Base-by-base conservation (phyloP, 139 green algal species). In the Desmodesmus armatus region DNA sequence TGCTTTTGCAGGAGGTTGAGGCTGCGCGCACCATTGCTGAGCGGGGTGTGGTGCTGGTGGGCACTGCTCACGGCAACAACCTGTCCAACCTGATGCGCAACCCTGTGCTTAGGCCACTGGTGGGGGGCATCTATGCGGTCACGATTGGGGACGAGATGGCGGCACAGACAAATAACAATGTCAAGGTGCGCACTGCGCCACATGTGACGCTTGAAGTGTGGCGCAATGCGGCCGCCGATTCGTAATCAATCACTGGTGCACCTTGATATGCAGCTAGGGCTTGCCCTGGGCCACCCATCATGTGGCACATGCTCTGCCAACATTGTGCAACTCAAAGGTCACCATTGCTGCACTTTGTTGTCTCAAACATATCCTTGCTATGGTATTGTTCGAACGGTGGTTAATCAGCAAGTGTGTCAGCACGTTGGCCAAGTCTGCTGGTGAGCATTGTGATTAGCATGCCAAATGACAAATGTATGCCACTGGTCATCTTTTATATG, bases 11-110 rank as follows among this genome's bases (percentile, higher is more conserved):
- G 88, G 88, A 91, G 80, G 88, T 85, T 2, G 27, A 17, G 2
- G 96, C 96, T 31, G 98, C 94, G 75, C 89, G 94, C 76, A 99
- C 92, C 67, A 99, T 99, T 83, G 90, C 94, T 5, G 93, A 98
- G 90, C 92, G 97, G 6, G 97, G 97, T 0, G 97, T 99, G 53
- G 86, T 83, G 88, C 91, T 99, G 35, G 91, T 99, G 15, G 96
- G 90, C 72, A 99, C 97, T 1, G 95, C 95, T 11, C 97, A 99
- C 87, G 96, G 96, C 40, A 77, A 58, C 13, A 60, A 58, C 43
- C 88, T 91, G 58, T 9, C 13, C 67, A 60, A n/a, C 5, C 25
- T 91, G 4, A 5, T 91, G 74, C n/a, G 15, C 23, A 99, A 99
- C 80, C 91, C 95, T 5, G 97, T 94, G 6, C 87, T 99, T 39